Evolutionary conservation across 257 asterid genomes (phyloP).

Genomic region (Phtheirospermum japonicum): DNA sequence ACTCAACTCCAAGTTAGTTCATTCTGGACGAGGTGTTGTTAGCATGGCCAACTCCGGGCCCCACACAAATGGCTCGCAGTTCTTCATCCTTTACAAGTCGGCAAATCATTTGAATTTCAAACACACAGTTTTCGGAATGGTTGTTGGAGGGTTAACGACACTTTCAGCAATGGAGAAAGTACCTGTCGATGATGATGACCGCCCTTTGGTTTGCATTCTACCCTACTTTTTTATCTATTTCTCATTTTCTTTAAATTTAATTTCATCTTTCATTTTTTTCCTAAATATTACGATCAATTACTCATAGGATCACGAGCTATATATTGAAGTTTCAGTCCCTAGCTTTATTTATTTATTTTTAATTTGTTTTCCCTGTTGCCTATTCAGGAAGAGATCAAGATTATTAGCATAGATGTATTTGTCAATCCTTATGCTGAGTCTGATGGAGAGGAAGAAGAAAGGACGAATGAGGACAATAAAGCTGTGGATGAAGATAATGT

Average conservation of each 20-base stretch:
- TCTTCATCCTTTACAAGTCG: constrained; percentile 93
- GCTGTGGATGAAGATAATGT: constrained; percentile 73
- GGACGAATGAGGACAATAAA: constrained; percentile 45
- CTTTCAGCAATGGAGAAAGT: constrained; percentile 86
- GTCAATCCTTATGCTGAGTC: constrained; percentile 81
- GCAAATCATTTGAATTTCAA: constrained; percentile 90
- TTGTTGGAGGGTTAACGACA: constrained; percentile 87
- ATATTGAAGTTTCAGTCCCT: constrained; percentile 8
- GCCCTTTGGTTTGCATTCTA: constrained; percentile 64
- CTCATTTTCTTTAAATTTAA: constrained; percentile 6
- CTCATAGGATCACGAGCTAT: background rate
- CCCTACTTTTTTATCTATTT: constrained; percentile 4
- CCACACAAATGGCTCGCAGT: constrained; percentile 94
- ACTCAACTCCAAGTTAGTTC: constrained; percentile 84
- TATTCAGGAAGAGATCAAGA: constrained; percentile 91
- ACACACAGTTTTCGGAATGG: constrained; percentile 91
- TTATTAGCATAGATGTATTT: constrained; percentile 61
- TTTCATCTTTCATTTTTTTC: background rate
- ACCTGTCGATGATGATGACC: constrained; percentile 79
- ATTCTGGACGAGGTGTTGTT: constrained; percentile 95
- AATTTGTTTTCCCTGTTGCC: constrained; percentile 19
- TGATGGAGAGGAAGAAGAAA: constrained; percentile 76
- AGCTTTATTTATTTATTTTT: background rate
- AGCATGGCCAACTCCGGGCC: constrained; percentile 99
- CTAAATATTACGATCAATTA: background rate